A percentile compares a stretch with the other conserved stretches of the same genome.
These are phyloP conservation scores for Gigaspora rosea DNA, from an alignment of 192 early-diverging fungal species.

Conservation along the genomic window DNA sequence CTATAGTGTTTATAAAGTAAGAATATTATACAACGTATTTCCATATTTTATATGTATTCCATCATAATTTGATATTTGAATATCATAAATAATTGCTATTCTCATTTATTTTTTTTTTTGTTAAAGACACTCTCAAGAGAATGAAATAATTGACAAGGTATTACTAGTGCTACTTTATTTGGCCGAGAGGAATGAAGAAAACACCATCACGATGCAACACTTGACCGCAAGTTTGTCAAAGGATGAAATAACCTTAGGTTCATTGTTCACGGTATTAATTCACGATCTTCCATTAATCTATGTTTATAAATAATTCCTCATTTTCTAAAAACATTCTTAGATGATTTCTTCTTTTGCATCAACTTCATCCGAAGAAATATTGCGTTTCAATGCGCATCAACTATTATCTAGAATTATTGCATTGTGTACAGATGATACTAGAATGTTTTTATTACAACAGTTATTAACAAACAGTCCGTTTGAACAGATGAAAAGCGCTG, in stretches of 20 bases:
- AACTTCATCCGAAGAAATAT: conserved; percentile 37
- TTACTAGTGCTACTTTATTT: conserved; percentile 24
- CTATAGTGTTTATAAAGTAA: conserved; percentile 4
- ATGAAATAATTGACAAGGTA: neutral
- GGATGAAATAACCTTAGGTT: neutral
- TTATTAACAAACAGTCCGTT: conserved; percentile 47
- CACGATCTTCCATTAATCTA: too few species aligned
- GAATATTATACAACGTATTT: neutral
- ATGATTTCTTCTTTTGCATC: conserved; percentile 46
- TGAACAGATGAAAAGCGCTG: conserved; percentile 49
- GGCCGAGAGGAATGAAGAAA: conserved; percentile 22
- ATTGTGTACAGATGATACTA: conserved; percentile 44
- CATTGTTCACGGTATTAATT: neutral
- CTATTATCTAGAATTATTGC: conserved; percentile 39
- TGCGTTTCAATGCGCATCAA: conserved; percentile 47
- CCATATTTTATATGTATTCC: too few species aligned
- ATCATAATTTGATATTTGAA: neutral
- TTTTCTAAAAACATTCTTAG: conserved; percentile 40
- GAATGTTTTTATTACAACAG: conserved; percentile 43
- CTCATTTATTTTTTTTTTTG: neutral
- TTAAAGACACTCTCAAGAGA: conserved; percentile 1
- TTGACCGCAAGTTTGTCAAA: neutral
- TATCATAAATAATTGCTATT: neutral
- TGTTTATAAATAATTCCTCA: neutral
- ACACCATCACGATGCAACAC: neutral